These are phyloP conservation scores for Fomitopsis palustris DNA, from an alignment of 1,284 basidiomycete genomes.

Conservation along the genomic window DNA sequence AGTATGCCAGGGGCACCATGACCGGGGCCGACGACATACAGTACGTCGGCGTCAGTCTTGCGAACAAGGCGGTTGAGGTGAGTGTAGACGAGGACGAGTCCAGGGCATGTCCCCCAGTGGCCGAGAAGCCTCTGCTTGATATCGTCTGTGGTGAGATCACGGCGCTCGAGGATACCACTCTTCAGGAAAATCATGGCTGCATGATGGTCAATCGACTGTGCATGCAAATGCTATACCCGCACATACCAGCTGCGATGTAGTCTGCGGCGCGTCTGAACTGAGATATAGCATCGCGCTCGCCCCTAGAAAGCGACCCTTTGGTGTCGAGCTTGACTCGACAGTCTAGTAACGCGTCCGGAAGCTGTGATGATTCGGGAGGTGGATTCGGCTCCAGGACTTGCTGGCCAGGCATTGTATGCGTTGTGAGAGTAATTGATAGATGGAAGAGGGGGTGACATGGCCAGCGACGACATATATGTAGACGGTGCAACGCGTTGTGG, in stretches of 20 bases:
- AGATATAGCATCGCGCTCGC: slow-evolving; percentile 49
- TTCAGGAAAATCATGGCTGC: slow-evolving; percentile 80
- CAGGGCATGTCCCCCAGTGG: slow-evolving; percentile 78
- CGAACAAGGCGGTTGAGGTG: slow-evolving; percentile 77
- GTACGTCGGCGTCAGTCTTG: slow-evolving; percentile 52
- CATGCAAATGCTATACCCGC: not conserved
- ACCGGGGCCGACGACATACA: slow-evolving; percentile 76
- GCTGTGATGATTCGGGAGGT: slow-evolving; percentile 55
- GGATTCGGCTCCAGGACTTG: slow-evolving; percentile 54
- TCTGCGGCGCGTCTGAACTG: slow-evolving; percentile 58
- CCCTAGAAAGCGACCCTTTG: slow-evolving; percentile 38
- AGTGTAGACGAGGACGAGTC: slow-evolving; percentile 75
- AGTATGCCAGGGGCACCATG: slow-evolving; percentile 84
- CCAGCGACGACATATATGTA: not conserved
- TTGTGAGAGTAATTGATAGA: not conserved
- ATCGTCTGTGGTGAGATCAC: slow-evolving; percentile 56
- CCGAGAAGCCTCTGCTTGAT: slow-evolving; percentile 80
- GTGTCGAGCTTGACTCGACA: slow-evolving; percentile 40
- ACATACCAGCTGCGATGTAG: slow-evolving; percentile 61
- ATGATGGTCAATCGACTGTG: not conserved
- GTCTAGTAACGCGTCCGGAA: slow-evolving; percentile 49
- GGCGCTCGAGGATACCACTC: slow-evolving; percentile 66
- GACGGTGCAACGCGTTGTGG: not conserved
- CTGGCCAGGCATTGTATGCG: slow-evolving; percentile 52
- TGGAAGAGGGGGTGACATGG: not conserved